Percentiles rank a stretch among this genome's conserved stretches.
Evolutionary conservation across 2,329 filamentous ascomycete genomes (phyloP).

Genomic region (Podosphaera xanthii): DNA sequence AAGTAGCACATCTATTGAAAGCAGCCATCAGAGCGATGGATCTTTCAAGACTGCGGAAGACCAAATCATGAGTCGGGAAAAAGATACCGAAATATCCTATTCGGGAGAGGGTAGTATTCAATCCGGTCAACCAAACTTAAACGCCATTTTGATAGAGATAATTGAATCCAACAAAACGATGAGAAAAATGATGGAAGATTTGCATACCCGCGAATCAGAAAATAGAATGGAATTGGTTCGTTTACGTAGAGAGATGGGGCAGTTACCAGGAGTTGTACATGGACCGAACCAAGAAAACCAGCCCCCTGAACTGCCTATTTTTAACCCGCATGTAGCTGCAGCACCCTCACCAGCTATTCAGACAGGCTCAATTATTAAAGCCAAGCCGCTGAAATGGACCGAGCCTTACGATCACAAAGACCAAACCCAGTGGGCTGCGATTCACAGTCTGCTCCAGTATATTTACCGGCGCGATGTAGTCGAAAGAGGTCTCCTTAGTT

Average conservation of each 20-base stretch:
- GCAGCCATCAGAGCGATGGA: background rate
- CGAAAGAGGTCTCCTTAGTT: background rate
- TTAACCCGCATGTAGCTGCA: background rate
- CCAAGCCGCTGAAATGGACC: background rate
- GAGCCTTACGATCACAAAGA: background rate
- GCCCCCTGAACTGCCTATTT: background rate
- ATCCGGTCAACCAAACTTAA: background rate
- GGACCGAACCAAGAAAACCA: background rate
- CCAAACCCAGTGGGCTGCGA: background rate
- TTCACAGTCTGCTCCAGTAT: background rate
- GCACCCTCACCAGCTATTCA: background rate
- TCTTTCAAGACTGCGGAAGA: background rate
- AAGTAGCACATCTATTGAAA: background rate
- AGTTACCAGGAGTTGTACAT: no score
- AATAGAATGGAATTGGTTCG: no score
- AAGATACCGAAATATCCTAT: background rate
- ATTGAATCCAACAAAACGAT: background rate
- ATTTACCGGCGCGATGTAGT: background rate
- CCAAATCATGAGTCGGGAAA: background rate
- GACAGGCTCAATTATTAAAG: background rate
- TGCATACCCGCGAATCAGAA: no score
- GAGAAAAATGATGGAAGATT: no score
- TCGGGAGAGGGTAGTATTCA: background rate
- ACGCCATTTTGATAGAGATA: background rate
- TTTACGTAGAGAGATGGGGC: no score